Evolutionary conservation across 1,284 basidiomycete species (phyloP).

Genomic region (Puccinia hordei): DNA sequence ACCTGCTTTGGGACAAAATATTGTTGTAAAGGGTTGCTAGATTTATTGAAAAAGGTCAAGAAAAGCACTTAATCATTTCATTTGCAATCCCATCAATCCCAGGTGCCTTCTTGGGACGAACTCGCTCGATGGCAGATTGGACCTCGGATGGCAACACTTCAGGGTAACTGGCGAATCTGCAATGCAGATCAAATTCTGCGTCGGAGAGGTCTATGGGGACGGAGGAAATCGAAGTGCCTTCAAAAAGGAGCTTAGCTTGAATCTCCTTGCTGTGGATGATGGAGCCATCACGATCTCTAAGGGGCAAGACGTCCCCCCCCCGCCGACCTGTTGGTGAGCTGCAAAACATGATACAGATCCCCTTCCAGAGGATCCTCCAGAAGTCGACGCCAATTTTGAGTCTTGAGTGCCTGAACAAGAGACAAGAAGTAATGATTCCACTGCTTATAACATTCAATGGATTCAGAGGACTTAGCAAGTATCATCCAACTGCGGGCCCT

Average conservation of each 20-base stretch:
- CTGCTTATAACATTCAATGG: not conserved
- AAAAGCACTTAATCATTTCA: not conserved
- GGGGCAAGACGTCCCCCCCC: not conserved
- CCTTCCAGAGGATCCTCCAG: not conserved
- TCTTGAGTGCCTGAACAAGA: not conserved
- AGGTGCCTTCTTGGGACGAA: not conserved
- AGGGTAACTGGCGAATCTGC: no score
- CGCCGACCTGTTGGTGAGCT: not conserved
- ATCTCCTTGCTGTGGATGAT: not conserved
- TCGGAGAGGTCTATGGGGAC: not conserved
- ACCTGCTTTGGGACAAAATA: not conserved
- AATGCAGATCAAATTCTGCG: not conserved
- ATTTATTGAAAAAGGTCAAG: not conserved
- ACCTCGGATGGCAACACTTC: not conserved
- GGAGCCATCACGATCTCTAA: not conserved
- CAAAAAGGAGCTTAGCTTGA: not conserved
- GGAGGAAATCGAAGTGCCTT: not conserved
- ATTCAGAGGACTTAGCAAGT: not conserved
- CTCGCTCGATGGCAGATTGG: not conserved
- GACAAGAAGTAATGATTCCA: not conserved
- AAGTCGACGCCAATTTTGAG: not conserved
- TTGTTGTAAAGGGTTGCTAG: not conserved
- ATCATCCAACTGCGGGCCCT: constrained; percentile 18
- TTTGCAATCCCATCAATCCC: constrained; percentile 18
- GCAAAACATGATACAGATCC: not conserved